phyloP scores from a whole-genome alignment of 495 filamentous ascomycete species.

The Penicillium tannophilum region DNA sequence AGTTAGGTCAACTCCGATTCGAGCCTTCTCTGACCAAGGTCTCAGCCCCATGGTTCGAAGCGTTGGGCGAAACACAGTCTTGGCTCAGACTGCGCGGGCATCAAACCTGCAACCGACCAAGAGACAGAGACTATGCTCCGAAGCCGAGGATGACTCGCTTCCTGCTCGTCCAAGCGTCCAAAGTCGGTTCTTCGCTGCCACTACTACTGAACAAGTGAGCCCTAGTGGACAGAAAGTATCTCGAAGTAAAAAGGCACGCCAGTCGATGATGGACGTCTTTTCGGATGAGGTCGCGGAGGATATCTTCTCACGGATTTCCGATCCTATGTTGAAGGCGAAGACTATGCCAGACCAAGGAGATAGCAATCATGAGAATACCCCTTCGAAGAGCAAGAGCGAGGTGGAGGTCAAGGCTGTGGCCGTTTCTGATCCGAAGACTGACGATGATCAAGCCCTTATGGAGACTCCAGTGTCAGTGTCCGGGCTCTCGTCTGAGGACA shows the following conservation, averaged over 20 bases:
- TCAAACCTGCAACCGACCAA: conserved; percentile 57
- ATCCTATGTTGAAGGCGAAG: conserved; percentile 21
- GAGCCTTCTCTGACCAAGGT: conserved; percentile 38
- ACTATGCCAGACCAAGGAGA: not conserved
- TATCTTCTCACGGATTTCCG: conserved; percentile 55
- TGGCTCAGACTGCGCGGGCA: conserved; percentile 44
- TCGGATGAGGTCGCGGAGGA: conserved; percentile 70
- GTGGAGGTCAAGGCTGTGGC: not conserved
- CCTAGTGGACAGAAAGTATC: conserved; percentile 52
- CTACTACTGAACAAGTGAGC: conserved; percentile 39
- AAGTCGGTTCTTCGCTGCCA: conserved; percentile 60
- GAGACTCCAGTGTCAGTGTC: not conserved
- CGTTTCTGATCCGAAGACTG: not conserved
- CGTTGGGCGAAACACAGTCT: conserved; percentile 49
- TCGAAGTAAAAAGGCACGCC: conserved; percentile 49
- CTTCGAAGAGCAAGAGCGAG: not conserved
- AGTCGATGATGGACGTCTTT: conserved; percentile 58
- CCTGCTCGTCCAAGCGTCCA: conserved; percentile 37
- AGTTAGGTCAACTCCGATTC: conserved; percentile 42
- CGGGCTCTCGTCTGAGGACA: conserved; percentile 14
- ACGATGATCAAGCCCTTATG: not conserved
- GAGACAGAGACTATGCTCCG: conserved; percentile 63
- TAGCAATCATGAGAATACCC: not conserved
- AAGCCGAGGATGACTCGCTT: conserved; percentile 46
- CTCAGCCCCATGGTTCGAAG: conserved; percentile 41